Base-by-base conservation (phyloP, 192 early-diverging fungal genomes). In the Phlyctochytrium planicorne region DNA sequence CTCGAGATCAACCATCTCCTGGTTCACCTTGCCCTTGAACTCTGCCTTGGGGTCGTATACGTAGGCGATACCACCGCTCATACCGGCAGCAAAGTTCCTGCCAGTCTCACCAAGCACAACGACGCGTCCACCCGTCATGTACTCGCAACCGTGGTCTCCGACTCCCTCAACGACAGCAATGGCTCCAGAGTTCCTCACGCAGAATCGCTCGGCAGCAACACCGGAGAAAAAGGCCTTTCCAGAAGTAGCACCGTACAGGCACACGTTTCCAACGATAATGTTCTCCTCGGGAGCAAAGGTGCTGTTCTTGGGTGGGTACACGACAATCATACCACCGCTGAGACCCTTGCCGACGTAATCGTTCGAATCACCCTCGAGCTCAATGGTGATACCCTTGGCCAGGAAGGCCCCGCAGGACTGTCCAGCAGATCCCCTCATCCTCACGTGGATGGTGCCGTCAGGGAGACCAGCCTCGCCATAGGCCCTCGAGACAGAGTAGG, bases 321-420 rank as follows among this genome's bases (percentile, higher is more conserved):
- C 84, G 2, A 92, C 85, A 24, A 98, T 75, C 67, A 83, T 84
- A 53, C 97, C 97, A 70, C 97, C 97, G 3, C 94, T 96, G 40
- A 98, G 83, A 62, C 97, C 97, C 83, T 98, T 98, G 63, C 97
- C 97, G 34, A 98, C 97, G 66, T 98, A 98, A 83, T 97, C 97
- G 83, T 98, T 98, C 2, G 95, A 89, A 69, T 98, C 97, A 68
- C 97, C 97, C 76, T 98, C 95, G 40, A 98, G 81, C 56, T 95
- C 92, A 37, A 98, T 83, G 27, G 88, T 86, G 40, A 97, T 83
- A 72, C 97, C 97, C 1, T 87, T 79, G 17, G 93, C 91, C 55
- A 98, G 80, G 84, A 96, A 98, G 25, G 94, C 95, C 65, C 94
- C 97, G 33, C 97, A 81, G 16, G 93, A 95, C 81, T 98, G 97